Evolutionary conservation across 352 stramenopile genomes (phyloP).

Genomic region (Phytophthora pisi): DNA sequence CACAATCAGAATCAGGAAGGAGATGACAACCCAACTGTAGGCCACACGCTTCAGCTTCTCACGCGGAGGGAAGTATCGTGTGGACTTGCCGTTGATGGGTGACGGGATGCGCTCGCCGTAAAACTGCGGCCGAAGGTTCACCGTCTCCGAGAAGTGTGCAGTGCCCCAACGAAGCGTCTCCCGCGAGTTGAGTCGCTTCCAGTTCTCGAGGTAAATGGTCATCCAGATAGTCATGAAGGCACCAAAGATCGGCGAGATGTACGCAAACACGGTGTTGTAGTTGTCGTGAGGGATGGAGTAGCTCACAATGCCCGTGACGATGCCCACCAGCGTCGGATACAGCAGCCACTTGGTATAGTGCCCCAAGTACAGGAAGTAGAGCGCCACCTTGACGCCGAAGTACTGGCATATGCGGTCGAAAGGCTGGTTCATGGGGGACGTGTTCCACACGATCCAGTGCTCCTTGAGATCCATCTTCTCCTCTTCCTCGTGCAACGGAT

Average conservation of each 20-base stretch:
- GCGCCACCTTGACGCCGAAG: slow-evolving; percentile 92
- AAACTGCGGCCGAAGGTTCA: slow-evolving; percentile 78
- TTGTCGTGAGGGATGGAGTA: slow-evolving; percentile 49
- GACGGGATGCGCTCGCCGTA: slow-evolving; percentile 76
- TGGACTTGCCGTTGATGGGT: slow-evolving; percentile 73
- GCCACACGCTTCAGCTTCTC: slow-evolving; percentile 77
- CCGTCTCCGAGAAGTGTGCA: slow-evolving; percentile 66
- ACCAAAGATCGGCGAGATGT: slow-evolving; percentile 77
- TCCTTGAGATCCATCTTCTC: slow-evolving; percentile 63
- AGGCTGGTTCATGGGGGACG: slow-evolving; percentile 76
- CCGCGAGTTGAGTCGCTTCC: slow-evolving; percentile 84
- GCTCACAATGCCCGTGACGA: slow-evolving; percentile 87
- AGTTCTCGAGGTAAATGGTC: slow-evolving; percentile 90
- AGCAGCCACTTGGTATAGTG: slow-evolving; percentile 96
- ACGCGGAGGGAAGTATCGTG: slow-evolving; percentile 66
- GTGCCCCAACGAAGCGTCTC: slow-evolving; percentile 89
- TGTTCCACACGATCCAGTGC: slow-evolving; percentile 75
- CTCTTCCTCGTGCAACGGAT: slow-evolving; percentile 77
- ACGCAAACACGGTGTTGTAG: slow-evolving; percentile 73
- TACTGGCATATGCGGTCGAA: slow-evolving; percentile 86
- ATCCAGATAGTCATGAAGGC: slow-evolving; percentile 92
- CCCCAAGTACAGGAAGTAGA: slow-evolving; percentile 98
- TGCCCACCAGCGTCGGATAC: slow-evolving; percentile 92
- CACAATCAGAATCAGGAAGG: slow-evolving; percentile 77
- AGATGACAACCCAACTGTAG: slow-evolving; percentile 82